Conservation (phyloP, 768 basidiomycete species). For the Suillus spraguei region DNA sequence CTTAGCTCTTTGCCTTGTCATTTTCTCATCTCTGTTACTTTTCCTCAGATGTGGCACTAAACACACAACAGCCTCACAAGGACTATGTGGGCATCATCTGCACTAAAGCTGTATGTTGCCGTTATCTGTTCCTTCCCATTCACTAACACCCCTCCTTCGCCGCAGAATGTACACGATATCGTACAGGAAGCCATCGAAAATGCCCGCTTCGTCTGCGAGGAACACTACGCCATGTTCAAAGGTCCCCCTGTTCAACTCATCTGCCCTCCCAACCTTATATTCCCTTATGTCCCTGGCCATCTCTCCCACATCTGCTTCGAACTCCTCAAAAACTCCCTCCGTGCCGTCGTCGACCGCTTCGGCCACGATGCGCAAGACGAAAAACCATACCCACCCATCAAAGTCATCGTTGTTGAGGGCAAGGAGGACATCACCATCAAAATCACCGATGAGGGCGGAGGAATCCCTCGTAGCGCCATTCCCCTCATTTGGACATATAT, state of each 20-base stretch:
- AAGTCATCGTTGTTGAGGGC: slow-evolving; percentile 95
- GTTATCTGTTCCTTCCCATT: slow-evolving; percentile 1
- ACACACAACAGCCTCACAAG: slow-evolving; percentile 85
- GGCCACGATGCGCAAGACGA: slow-evolving; percentile 55
- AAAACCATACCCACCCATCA: slow-evolving; percentile 75
- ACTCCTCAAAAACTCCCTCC: slow-evolving; percentile 94
- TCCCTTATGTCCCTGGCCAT: slow-evolving; percentile 96
- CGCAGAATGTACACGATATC: slow-evolving; percentile 91
- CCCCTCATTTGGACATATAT: slow-evolving; percentile 99
- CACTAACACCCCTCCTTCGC: slow-evolving; percentile 11
- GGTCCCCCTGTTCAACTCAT: slow-evolving; percentile 96
- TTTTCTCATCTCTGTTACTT: slow-evolving; percentile 10
- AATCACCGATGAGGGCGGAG: slow-evolving; percentile 96
- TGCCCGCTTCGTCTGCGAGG: slow-evolving; percentile 92
- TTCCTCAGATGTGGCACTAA: slow-evolving; percentile 83
- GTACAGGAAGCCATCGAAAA: slow-evolving; percentile 99
- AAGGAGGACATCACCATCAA: slow-evolving; percentile 99
- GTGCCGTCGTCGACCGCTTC: slow-evolving; percentile 93
- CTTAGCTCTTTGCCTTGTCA: slow-evolving; percentile 5
- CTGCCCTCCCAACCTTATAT: slow-evolving; percentile 83
- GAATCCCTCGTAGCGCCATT: slow-evolving; percentile 83
- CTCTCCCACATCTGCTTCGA: slow-evolving; percentile 97
- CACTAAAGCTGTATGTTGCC: slow-evolving; percentile 75
- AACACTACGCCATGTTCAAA: slow-evolving; percentile 94
- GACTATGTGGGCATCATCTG: slow-evolving; percentile 98